Base-by-base conservation (phyloP, 2,329 filamentous ascomycete genomes). In the Albophoma yamanashiensis region DNA sequence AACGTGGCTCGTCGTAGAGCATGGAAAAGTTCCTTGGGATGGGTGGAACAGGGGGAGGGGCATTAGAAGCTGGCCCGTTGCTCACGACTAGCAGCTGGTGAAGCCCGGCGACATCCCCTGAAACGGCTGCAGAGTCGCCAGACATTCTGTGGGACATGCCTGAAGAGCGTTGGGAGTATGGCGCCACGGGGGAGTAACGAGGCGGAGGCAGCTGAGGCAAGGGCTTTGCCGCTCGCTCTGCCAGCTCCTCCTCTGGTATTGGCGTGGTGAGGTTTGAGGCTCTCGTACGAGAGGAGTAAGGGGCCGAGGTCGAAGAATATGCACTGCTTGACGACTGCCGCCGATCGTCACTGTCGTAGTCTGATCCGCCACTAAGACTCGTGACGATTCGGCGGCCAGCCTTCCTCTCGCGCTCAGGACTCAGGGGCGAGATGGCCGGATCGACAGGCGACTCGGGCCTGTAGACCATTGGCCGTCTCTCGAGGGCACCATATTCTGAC, bases 401-500 rank as follows among this genome's bases (percentile, higher is more conserved):
- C 39, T 40, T 55, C 25, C 20, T 38, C 31, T 36, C 42, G 43
- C 38, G 31, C 17, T 53, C 59, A 11, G 43, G 55, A 27, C 45
- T 57, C 22, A 59, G 39, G 2, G 61, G 64, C 36, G 60, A 63
- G 31, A 65, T 61, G 25, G 59, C 45, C 2, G 64, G 62, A 57
- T 65, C 63, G 34, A 63, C 58, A 40, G 59, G 65, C 8, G 61
- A 67, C 57, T 61, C 65, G 4, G 64, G 45, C 34, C 39, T 40
- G 47, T 17, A 31, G 25, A 59, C 40, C 6, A 27, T 55, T 20
- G 58, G 64, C 27, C 68, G 62, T 34, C 69, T 65, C 53, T 68
- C 63, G 17, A 67, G 64, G 17, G 42, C 40, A 9, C 56, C 53
- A 40, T 68, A 65, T 11, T 64, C 66, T 22, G 63, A 62, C 2